phyloP scores from a whole-genome alignment of 331 rosid species.

The Rhamnella rubrinervis region DNA sequence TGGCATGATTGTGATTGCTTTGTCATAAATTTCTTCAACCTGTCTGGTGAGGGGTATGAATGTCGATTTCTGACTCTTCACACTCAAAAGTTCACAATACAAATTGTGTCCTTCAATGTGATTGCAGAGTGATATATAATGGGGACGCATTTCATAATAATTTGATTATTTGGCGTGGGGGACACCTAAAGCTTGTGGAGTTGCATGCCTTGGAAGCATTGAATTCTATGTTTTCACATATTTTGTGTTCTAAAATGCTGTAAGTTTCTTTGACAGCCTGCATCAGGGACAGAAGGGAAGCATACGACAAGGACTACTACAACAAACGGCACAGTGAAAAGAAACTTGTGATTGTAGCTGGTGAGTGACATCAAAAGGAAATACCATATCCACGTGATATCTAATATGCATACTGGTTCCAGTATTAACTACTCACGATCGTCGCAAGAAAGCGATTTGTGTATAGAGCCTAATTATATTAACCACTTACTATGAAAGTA shows the following conservation, averaged over 20 bases:
- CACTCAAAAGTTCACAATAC: no score
- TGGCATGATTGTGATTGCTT: neutral
- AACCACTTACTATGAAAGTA: neutral
- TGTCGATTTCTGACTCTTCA: neutral
- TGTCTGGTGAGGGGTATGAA: neutral
- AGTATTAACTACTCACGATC: neutral
- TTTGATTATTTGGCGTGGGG: no score
- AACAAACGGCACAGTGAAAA: slow-evolving; percentile 47
- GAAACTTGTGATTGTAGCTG: slow-evolving; percentile 58
- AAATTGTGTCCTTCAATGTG: neutral
- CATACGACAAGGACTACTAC: slow-evolving; percentile 63
- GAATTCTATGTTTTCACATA: neutral
- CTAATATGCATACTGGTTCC: slow-evolving; percentile 9
- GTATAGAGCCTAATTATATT: no score
- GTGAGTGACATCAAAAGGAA: slow-evolving; percentile 30
- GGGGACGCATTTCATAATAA: no score
- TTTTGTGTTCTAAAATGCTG: slow-evolving; percentile 1
- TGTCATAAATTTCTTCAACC: no score
- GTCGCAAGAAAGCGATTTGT: no score
- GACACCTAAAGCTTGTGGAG: no score
- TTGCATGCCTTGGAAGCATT: no score
- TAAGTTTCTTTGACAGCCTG: slow-evolving; percentile 55
- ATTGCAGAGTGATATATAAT: neutral
- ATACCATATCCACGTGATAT: neutral
- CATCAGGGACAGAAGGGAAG: slow-evolving; percentile 57